A percentile compares a stretch with the other conserved stretches of the same genome.
Conservation (phyloP, 768 basidiomycete species). For the Amylocystis lapponica region DNA sequence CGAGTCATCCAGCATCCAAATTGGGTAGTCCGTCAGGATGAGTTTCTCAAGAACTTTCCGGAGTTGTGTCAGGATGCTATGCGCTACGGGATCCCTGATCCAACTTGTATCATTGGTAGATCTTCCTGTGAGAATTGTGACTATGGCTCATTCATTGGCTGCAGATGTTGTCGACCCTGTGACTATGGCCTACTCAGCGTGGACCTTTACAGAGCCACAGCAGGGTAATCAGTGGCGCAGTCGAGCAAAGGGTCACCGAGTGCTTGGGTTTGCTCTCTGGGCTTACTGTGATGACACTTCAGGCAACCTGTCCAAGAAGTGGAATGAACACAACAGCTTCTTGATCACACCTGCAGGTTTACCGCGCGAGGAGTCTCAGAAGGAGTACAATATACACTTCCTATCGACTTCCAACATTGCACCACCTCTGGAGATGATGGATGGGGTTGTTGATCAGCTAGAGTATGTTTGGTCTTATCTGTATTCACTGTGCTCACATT, state of each 20-base stretch:
- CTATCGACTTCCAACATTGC: conserved; percentile 37
- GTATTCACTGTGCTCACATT: background rate
- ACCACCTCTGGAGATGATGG: conserved; percentile 39
- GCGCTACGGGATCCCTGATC: background rate
- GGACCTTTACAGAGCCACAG: background rate
- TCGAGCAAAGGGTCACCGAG: conserved; percentile 15
- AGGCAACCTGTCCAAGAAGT: conserved; percentile 41
- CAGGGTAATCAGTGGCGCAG: conserved; percentile 5
- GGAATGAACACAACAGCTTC: conserved; percentile 41
- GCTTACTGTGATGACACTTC: conserved; percentile 41
- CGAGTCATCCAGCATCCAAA: background rate
- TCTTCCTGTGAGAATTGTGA: background rate
- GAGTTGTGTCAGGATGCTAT: background rate
- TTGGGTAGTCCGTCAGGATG: background rate
- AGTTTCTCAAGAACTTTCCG: background rate
- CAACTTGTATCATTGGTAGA: background rate
- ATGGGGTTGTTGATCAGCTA: conserved; percentile 18
- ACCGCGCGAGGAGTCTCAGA: conserved; percentile 21
- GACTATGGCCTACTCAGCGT: too few relatives aligned
- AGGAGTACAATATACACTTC: conserved; percentile 37
- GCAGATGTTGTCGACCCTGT: too few relatives aligned
- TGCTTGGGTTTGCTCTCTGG: conserved; percentile 30
- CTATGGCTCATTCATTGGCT: background rate
- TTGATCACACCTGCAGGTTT: conserved; percentile 34
- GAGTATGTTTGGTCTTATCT: conserved; percentile 22